Evolutionary conservation across 2,329 filamentous ascomycete species (phyloP).

Genomic region (Aspergillus fructus): DNA sequence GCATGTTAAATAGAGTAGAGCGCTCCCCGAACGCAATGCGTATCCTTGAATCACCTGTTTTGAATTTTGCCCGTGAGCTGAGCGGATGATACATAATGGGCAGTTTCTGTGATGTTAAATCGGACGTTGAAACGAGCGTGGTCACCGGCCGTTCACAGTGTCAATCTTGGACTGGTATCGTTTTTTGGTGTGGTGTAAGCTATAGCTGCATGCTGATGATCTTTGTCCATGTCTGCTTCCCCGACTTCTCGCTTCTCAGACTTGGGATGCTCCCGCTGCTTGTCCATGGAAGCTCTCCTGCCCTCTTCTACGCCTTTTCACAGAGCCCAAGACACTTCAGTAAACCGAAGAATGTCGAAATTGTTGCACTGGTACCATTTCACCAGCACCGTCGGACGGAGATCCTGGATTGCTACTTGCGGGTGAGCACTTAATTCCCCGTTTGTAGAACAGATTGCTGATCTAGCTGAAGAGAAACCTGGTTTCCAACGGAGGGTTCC

Average conservation of each 20-base stretch:
- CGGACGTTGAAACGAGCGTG: constrained; percentile 1
- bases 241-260: constrained; percentile 20
- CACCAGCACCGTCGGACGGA: constrained; percentile 32
- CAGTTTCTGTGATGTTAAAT: constrained; percentile 24
- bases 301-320: constrained; percentile 34
- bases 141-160: constrained; percentile 11
- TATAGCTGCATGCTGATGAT: constrained; percentile 23
- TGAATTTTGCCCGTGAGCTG: not conserved
- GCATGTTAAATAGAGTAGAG: not conserved
- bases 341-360: constrained; percentile 37
- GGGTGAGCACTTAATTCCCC: constrained; percentile 22
- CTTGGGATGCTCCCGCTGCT: constrained; percentile 21
- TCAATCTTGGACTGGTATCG: constrained; percentile 20
- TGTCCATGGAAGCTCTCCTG: constrained; percentile 19
- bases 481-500: constrained; percentile 38
- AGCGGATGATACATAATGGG: constrained; percentile 21
- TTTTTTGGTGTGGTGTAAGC: constrained; percentile 24
- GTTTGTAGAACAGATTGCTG: not conserved
- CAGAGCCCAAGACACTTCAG: constrained; percentile 23
- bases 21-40: not conserved
- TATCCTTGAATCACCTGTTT: not conserved
- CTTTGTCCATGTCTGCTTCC: constrained; percentile 21
- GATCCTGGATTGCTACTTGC: constrained; percentile 45
- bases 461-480: constrained; percentile 35
- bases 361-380: constrained; percentile 43